Conservation (phyloP, 2,329 filamentous ascomycete species). For the Colletotrichum noveboracense region DNA sequence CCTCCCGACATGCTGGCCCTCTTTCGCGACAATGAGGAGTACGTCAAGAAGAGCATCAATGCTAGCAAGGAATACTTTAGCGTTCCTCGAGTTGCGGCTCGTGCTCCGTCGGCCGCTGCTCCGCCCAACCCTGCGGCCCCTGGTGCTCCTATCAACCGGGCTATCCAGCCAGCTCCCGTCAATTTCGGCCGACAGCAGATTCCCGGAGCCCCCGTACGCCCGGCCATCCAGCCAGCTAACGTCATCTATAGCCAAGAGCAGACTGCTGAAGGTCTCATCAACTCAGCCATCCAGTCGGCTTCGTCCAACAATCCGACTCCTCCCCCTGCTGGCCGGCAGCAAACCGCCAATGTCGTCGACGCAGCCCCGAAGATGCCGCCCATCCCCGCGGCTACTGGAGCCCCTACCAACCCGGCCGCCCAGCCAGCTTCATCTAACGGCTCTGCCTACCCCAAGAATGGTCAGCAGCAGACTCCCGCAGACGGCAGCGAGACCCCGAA, state of each 20-base stretch:
- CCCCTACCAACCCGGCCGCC: background rate
- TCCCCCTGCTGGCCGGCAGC: background rate
- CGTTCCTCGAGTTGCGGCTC: background rate
- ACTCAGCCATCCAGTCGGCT: background rate
- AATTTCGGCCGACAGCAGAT: background rate
- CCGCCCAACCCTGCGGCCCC: too few relatives aligned
- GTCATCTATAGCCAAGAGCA: rapidly evolving
- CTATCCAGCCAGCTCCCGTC: background rate
- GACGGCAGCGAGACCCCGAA: background rate
- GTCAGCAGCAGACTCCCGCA: background rate
- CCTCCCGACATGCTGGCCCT: background rate
- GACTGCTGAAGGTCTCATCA: background rate
- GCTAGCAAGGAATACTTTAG: background rate
- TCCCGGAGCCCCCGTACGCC: background rate
- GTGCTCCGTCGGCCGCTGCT: background rate
- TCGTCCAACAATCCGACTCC: rapidly evolving
- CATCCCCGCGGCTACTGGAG: too few relatives aligned
- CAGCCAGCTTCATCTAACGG: background rate
- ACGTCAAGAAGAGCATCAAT: background rate
- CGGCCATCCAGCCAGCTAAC: background rate
- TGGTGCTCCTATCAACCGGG: background rate
- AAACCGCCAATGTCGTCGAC: background rate
- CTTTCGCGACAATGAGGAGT: background rate
- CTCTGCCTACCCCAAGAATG: background rate
- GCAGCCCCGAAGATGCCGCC: too few relatives aligned